Base-by-base conservation (phyloP, 2,329 filamentous ascomycete genomes). In the Sarocladium oryzae region DNA sequence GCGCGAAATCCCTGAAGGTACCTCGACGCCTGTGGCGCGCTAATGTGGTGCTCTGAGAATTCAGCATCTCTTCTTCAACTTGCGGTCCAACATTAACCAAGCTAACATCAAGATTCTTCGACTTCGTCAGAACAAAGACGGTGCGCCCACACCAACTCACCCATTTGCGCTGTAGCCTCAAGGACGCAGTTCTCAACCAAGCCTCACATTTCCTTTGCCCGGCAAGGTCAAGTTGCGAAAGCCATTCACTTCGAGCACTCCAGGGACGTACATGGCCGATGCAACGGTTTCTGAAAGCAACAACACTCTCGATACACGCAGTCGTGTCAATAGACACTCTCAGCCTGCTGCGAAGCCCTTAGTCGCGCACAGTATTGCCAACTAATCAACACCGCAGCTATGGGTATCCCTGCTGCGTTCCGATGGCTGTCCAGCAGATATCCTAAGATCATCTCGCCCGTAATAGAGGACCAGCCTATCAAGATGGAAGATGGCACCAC, bases 381-480 rank as follows among this genome's bases (percentile, higher is more conserved):
- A 9, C 18, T 6, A 8, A 8, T 6, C 28, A 10, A 4, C 18
- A 49, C 46, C 33, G 30, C 53, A 65, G 74, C 60, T 54, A 96
- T 96, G 90, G 90, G 90, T 86, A 91, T 96, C 63, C 90, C 90
- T 60, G 90, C 91, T 55, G 86, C 93, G 58, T 97, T 96, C 70
- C 81, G 91, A 80, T 99, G 91, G 90, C 84, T 97, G 54, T 95
- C 89, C 69, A 88, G 85, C 73, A 97, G 95, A 67, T 96, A 97
- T 65, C 93, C 93, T 55, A 97, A 97, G 74, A 99, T 97, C 66
- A 88, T 97, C 58, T 93, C 88, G 9, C 81, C 86, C 6, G 93
- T 99, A 51, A 79, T 91, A 52, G 93, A 99, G 73, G 89, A 96
- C 56, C 77, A 82, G 58, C 87, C 91, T 9, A 76, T 86, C 52